Evolutionary conservation across 2,329 filamentous ascomycete species (phyloP).

Genomic region (Hymenoscyphus repandus): DNA sequence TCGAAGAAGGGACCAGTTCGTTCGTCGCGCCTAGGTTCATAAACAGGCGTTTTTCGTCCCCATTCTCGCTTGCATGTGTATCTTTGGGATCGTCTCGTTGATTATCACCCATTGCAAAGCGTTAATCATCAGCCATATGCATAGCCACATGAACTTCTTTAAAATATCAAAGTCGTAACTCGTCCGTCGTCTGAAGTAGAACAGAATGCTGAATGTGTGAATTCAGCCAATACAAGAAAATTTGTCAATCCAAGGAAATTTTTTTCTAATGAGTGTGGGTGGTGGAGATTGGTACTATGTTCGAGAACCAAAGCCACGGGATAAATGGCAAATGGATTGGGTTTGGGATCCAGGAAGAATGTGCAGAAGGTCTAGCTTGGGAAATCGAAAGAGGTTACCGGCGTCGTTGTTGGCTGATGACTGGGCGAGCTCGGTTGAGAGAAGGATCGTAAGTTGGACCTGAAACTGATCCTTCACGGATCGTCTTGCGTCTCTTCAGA

Average conservation of each 20-base stretch:
- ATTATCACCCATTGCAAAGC: conserved; percentile 36
- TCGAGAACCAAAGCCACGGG: conserved; percentile 22
- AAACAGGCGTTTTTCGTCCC: conserved; percentile 25
- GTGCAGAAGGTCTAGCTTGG: conserved; percentile 21
- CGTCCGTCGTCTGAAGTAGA: conserved; percentile 36
- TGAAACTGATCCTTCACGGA: conserved; percentile 56
- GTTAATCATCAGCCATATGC: conserved; percentile 42
- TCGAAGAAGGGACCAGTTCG: neutral
- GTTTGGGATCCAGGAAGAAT: conserved; percentile 20
- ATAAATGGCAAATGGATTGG: conserved; percentile 15
- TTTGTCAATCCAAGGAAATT: conserved; percentile 27
- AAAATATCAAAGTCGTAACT: conserved; percentile 36
- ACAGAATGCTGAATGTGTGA: conserved; percentile 33
- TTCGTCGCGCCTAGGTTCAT: conserved; percentile 28
- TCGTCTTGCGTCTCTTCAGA: conserved; percentile 75
- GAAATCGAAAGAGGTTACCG: conserved; percentile 12
- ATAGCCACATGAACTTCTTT: conserved; percentile 33
- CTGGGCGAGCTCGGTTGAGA: conserved; percentile 42
- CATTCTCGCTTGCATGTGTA: conserved; percentile 24
- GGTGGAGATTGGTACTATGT: conserved; percentile 27
- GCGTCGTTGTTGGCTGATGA: conserved; percentile 36
- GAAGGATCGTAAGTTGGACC: conserved; percentile 43
- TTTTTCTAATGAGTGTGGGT: conserved; percentile 27
- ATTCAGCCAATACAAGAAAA: conserved; percentile 37
- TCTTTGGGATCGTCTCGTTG: conserved; percentile 26